Conservation (phyloP, 805 yeast genomes). For the Blastobotrys muscicola region DNA sequence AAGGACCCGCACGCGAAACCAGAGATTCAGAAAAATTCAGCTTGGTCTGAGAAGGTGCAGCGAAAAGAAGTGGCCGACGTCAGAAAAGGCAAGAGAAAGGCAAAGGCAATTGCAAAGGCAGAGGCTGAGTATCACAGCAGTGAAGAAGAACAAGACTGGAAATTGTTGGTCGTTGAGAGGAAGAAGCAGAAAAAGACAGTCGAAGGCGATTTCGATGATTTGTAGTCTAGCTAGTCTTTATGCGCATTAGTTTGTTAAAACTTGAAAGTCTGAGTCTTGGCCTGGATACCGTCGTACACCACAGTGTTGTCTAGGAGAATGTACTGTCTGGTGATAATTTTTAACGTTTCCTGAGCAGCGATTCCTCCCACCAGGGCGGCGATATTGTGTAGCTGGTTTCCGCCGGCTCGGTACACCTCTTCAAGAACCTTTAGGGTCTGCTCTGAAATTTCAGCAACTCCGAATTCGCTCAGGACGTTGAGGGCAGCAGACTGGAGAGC, state of each 20-base stretch:
- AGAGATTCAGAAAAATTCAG: constrained; percentile 39
- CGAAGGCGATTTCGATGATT: constrained; percentile 19
- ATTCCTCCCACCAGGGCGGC: constrained; percentile 75
- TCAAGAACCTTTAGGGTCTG: constrained; percentile 32
- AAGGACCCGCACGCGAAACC: constrained; percentile 29
- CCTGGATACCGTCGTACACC: constrained; percentile 62
- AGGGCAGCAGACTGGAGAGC: background rate
- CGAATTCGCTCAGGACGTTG: constrained; percentile 4
- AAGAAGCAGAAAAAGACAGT: constrained; percentile 44
- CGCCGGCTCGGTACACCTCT: constrained; percentile 31
- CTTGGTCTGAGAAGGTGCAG: constrained; percentile 73
- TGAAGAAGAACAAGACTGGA: constrained; percentile 68
- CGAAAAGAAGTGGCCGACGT: constrained; percentile 51
- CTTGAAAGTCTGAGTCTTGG: constrained; percentile 27
- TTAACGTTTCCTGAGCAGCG: constrained; percentile 75
- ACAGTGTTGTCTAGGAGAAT: constrained; percentile 64
- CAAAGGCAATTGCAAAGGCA: constrained; percentile 50
- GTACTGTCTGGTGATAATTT: constrained; percentile 68
- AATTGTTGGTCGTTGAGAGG: constrained; percentile 57
- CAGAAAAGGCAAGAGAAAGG: constrained; percentile 59
- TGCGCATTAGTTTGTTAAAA: constrained; percentile 3
- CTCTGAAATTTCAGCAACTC: constrained; percentile 8
- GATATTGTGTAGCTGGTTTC: constrained; percentile 45
- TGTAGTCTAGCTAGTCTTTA: constrained; percentile 7
- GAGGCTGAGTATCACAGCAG: constrained; percentile 24